Conservation (phyloP, 1,139 yeast species). For the Taphrina populina region DNA sequence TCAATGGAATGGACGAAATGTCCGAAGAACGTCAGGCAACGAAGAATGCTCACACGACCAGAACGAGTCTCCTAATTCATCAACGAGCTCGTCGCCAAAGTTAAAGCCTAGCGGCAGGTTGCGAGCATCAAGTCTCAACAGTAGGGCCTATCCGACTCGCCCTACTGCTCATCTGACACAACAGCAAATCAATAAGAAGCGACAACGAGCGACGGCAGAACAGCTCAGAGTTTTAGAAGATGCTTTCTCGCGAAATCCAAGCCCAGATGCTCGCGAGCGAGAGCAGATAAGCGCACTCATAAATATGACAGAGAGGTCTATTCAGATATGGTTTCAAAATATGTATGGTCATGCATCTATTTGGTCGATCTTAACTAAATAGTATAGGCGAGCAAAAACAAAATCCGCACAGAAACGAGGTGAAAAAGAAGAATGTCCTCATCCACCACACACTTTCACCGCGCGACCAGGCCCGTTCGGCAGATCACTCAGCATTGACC, state of each 20-base stretch:
- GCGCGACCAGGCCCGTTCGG: conserved; percentile 58
- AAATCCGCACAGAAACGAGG: conserved; percentile 37
- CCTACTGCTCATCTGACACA: conserved; percentile 44
- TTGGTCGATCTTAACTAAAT: background rate
- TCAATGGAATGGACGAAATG: no score
- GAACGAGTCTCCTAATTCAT: background rate
- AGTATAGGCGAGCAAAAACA: conserved; percentile 38
- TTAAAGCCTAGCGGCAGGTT: background rate
- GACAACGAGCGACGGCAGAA: conserved; percentile 72
- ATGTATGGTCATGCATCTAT: conserved; percentile 45
- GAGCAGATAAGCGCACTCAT: conserved; percentile 71
- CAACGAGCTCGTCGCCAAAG: conserved; percentile 6
- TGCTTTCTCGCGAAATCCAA: conserved; percentile 69
- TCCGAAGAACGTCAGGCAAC: background rate
- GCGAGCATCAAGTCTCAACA: conserved; percentile 11
- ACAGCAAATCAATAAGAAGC: conserved; percentile 48
- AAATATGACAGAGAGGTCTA: conserved; percentile 87
- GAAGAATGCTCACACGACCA: background rate
- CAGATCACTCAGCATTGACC: conserved; percentile 51
- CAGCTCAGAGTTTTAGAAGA: conserved; percentile 65
- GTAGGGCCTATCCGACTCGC: background rate
- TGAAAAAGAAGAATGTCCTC: conserved; percentile 36
- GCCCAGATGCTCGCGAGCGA: conserved; percentile 53
- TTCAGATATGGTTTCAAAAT: conserved; percentile 93
- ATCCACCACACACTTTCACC: background rate